These are phyloP conservation scores for Penicillium riverlandense DNA, from an alignment of 495 filamentous ascomycete genomes.

Conservation along the genomic window DNA sequence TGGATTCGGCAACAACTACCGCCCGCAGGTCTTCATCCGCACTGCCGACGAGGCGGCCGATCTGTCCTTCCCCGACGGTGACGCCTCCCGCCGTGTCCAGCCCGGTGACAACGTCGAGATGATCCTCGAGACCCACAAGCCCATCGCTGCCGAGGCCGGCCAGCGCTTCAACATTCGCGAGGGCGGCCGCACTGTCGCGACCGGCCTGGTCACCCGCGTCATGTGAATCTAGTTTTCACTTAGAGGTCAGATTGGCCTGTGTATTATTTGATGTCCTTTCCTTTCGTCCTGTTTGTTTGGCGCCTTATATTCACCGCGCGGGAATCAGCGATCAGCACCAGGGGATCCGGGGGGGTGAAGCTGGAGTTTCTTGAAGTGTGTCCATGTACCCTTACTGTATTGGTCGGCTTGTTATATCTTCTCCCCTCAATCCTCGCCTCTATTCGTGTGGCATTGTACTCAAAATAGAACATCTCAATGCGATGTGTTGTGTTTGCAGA, in stretches of 20 bases:
- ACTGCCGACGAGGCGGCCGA: slow-evolving; percentile 84
- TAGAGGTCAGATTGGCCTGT: slow-evolving; percentile 13
- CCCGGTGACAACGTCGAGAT: slow-evolving; percentile 99
- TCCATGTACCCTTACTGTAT: slow-evolving; percentile 34
- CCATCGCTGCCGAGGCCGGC: slow-evolving; percentile 78
- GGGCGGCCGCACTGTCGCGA: slow-evolving; percentile 88
- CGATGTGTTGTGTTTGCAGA: too few species aligned
- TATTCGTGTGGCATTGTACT: too few species aligned
- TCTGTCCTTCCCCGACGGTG: slow-evolving; percentile 76
- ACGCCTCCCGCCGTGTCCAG: slow-evolving; percentile 74
- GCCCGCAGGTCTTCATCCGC: slow-evolving; percentile 89
- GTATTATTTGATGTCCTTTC: slow-evolving; percentile 30
- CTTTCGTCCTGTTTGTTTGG: slow-evolving; percentile 25
- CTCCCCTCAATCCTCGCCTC: slow-evolving; percentile 10
- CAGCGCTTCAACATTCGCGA: slow-evolving; percentile 96
- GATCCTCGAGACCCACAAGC: slow-evolving; percentile 69
- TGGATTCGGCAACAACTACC: slow-evolving; percentile 88
- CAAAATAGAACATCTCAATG: too few species aligned
- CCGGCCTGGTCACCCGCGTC: slow-evolving; percentile 83
- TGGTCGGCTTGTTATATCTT: slow-evolving; percentile 38
- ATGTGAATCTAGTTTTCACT: slow-evolving; percentile 23
- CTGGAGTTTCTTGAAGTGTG: slow-evolving; percentile 38
- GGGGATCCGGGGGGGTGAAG: slow-evolving; percentile 21
- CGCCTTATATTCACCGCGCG: slow-evolving; percentile 28
- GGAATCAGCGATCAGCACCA: slow-evolving; percentile 26